A percentile compares a stretch with the other conserved stretches of the same genome.
Conservation (phyloP, 441 rosid species). For the Corymbia calophylla region DNA sequence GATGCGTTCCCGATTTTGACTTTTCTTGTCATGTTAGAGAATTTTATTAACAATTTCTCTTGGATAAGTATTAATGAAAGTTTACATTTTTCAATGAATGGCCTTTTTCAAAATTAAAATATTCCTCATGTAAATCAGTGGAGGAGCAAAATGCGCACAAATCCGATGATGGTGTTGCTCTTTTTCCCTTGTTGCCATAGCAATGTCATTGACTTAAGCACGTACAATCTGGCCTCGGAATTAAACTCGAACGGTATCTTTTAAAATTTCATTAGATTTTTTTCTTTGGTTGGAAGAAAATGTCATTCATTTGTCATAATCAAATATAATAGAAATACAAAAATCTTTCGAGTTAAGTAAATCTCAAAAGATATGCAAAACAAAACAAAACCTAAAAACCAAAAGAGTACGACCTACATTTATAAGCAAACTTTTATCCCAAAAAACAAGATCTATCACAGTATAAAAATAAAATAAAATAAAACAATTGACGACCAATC, state of each 20-base stretch:
- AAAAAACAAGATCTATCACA: too few species aligned
- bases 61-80: not conserved
- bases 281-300: too few species aligned
- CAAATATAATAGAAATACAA: too few species aligned
- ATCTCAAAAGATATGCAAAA: too few species aligned
- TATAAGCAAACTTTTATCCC: too few species aligned
- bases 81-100: not conserved
- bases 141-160: not conserved
- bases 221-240: not conserved
- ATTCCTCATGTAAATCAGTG: not conserved
- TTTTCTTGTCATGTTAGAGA: not conserved
- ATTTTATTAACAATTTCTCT: not conserved
- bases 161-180: not conserved
- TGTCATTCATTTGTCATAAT: too few species aligned
- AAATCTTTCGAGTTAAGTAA: too few species aligned
- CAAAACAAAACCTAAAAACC: too few species aligned
- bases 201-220: not conserved
- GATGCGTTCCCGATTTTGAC: not conserved
- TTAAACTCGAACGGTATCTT: not conserved
- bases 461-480: too few species aligned
- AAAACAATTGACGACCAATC: too few species aligned
- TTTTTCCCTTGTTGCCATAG: not conserved
- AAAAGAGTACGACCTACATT: too few species aligned
- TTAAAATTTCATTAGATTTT: not conserved
- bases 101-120: not conserved